Evolutionary conservation across 306 rosid genomes (phyloP), one percentile per base, ranked within the genome.

Genomic region (Betula pendula): DNA sequence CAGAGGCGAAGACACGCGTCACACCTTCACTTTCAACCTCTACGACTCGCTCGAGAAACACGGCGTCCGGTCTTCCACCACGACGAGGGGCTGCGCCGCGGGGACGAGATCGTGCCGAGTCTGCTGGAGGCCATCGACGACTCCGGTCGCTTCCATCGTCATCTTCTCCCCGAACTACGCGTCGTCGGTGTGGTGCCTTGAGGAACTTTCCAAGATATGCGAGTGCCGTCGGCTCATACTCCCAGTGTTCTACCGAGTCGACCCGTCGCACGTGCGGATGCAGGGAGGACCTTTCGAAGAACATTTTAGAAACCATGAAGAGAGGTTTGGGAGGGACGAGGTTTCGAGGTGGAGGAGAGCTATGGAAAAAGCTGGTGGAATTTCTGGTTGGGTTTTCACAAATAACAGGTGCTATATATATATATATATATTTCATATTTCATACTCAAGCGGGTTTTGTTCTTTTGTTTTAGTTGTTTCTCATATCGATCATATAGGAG

Each of bases 101-200:
- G 85, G 2, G 89, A 84, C 2, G 83, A 84, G 70, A 86, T 85
- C 70, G 52, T 75, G 1, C 67, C 83, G 72, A 72, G 75, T 42
- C 77, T 90, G 16, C 73, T 90, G 4, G 89, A 84, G 33, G 95
- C 90, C 20, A 83, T 90, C 53, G 84, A 86, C 2, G 95, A 82
- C 62, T 86, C 2, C 92, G 11, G 90, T 90, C 0, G 89, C 92
- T 3, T 74, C 92, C 16, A 76, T 90, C 15, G 59, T 82, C 20
- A 48, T 88, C 19, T 3, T 90, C 20, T 88, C 90, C 8, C 78
- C 53, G 2, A 73, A 74, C 15, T 90, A 88, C 25, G 90, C 89
- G 3, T 67, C 85, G 0, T 88, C 90, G 0, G 73, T 76, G 17
- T 79, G 90, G 89, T 79, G 95, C 19, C 85, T 88, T 5, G 81